Conservation (phyloP, 306 rosid genomes). For the Senna tora region DNA sequence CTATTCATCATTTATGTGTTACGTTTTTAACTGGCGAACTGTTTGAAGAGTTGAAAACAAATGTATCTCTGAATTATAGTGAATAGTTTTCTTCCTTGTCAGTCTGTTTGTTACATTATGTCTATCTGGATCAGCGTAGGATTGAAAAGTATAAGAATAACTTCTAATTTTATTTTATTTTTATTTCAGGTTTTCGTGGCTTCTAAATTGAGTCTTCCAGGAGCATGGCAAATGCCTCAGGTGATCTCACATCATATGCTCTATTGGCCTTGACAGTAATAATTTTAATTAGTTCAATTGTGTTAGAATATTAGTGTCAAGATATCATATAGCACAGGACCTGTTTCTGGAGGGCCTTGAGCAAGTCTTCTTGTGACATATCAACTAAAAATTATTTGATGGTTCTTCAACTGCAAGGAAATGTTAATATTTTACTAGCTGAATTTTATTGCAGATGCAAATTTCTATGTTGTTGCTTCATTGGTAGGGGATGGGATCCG, state of each 20-base stretch:
- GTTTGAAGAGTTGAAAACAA: constrained; percentile 1
- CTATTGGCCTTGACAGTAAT: neutral
- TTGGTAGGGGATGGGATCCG: neutral
- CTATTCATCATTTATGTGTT: constrained; percentile 3
- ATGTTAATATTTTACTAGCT: neutral
- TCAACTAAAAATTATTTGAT: neutral
- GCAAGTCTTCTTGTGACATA: neutral
- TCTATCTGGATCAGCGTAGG: constrained; percentile 2
- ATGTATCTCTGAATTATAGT: neutral
- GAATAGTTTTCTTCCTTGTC: neutral
- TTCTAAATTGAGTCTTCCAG: constrained; percentile 93
- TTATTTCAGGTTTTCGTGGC: constrained; percentile 80
- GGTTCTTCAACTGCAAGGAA: neutral
- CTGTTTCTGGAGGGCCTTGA: neutral
- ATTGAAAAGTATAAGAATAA: neutral
- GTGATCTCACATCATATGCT: constrained; percentile 41
- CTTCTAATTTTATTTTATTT: constrained; percentile 25
- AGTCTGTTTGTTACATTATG: neutral
- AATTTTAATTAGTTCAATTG: constrained; percentile 1
- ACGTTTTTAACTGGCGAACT: constrained; percentile 1
- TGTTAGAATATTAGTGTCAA: neutral
- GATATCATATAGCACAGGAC: neutral
- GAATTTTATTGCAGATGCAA: neutral
- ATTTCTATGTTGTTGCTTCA: neutral
- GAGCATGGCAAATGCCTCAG: constrained; percentile 99